Base-by-base conservation (phyloP, 2,329 filamentous ascomycete genomes). In the Dothidotthia symphoricarpi region DNA sequence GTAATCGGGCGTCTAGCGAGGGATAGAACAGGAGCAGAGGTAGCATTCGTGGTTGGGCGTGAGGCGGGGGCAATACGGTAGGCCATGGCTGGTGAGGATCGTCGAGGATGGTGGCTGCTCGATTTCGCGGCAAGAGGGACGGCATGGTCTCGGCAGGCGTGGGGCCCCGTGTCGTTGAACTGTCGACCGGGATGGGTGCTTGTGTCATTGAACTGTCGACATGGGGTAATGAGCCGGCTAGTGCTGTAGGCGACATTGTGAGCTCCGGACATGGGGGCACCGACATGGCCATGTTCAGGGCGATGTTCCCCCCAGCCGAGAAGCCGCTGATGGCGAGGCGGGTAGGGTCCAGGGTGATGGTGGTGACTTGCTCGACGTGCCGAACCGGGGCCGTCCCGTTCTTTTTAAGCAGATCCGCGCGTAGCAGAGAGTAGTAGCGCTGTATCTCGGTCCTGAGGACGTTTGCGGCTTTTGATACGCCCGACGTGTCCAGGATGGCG, bases 261-360 rank as follows among this genome's bases (percentile, higher is more conserved):
- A 63, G 43, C 6, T 56, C 43, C 6, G 50, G 42, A 31, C 59
- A 63, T 2, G 61, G 58, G 7, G 62, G 62, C 4, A 67, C 59
- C 16, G 58, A 61, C 2, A 70, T 45, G 12, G 60, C 67, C 51
- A 70, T 64, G 41, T 71, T 71, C 31, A 74, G 52, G 0, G 71
- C 71, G n/a, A 75, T 67, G 40, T 74, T 74, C 14, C 70, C 71
- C 22, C 71, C 72, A 10, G 66, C 67, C 17, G 67, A 71, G 51
- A 73, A 73, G 14, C 72, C 72, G 2, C 69, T 69, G 16, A 74
- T 60, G 14, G 62, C 59, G 4, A 74, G 62, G 4, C 63, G 62
- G 1, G 55, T 53, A 4, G 65, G 55, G 47, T 75, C 71, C 6
- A 71, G 61, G 4, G 49, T 54, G 24, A 67, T 56, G 6, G 41